A percentile compares a stretch with the other conserved stretches of the same genome.
Conservation (phyloP, 176 grass and related monocot species). For the Musa schizocarpa region DNA sequence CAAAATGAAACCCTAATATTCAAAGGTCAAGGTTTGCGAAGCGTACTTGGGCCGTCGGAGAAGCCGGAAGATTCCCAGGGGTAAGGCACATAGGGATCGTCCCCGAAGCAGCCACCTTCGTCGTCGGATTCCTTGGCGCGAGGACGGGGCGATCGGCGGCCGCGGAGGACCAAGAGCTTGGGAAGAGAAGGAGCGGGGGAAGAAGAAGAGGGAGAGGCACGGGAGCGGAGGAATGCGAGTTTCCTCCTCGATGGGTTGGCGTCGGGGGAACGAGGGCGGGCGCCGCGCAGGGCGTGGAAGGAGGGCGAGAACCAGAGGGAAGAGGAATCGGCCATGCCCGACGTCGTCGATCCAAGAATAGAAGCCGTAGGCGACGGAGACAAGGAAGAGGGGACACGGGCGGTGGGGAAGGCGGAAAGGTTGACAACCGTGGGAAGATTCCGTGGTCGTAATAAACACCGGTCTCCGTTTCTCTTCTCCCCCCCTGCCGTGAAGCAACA, state of each 20-base stretch:
- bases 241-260: neutral
- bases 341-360: conserved; percentile 25
- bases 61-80: conserved; percentile 75
- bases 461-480: neutral
- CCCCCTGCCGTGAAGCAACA: neutral
- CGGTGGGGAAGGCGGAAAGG: conserved; percentile 2
- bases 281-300: conserved; percentile 21
- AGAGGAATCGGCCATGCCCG: conserved; percentile 23
- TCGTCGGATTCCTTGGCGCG: conserved; percentile 29
- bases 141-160: conserved; percentile 12
- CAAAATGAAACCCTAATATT: neutral
- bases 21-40: neutral
- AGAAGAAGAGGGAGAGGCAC: neutral
- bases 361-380: neutral
- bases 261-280: neutral
- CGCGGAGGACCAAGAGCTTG: conserved; percentile 4
- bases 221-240: neutral
- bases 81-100: conserved; percentile 78
- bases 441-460: conserved; percentile 4
- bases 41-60: conserved; percentile 30
- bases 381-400: neutral
- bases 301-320: conserved; percentile 18
- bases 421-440: conserved; percentile 1
- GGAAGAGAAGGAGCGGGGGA: conserved; percentile 15
- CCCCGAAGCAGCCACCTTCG: conserved; percentile 30